These are phyloP conservation scores for Cutaneotrichosporon daszewskae DNA, from an alignment of 1,284 basidiomycete genomes.

Conservation along the genomic window DNA sequence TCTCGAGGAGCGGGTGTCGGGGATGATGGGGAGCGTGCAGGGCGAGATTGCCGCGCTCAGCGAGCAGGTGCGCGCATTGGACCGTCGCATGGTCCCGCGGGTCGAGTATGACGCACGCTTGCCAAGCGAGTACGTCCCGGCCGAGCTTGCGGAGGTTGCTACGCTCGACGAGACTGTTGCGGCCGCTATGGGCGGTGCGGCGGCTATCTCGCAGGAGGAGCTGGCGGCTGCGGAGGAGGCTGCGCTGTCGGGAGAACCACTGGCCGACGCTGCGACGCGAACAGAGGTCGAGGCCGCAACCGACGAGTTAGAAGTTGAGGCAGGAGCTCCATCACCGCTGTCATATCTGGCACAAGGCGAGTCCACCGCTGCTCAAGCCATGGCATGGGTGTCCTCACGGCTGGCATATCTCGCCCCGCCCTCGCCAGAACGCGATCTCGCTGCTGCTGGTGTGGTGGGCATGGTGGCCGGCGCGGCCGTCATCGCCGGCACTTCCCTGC, in stretches of 20 bases:
- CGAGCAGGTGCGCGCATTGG: conserved; percentile 20
- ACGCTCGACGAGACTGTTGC: neutral
- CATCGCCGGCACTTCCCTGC: too few species aligned
- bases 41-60: conserved; percentile 59
- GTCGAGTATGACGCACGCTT: neutral
- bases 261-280: neutral
- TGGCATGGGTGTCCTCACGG: conserved; percentile 13
- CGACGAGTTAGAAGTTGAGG: neutral
- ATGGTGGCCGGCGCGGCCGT: conserved; percentile 10
- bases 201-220: neutral
- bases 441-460: conserved; percentile 17
- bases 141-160: neutral
- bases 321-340: neutral
- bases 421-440: conserved; percentile 26
- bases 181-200: neutral
- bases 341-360: neutral
- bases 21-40: conserved; percentile 54
- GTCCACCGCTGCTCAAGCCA: neutral
- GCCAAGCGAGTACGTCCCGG: neutral
- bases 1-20: conserved; percentile 76
- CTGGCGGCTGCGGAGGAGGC: neutral
- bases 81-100: conserved; percentile 6
- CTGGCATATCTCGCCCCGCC: conserved; percentile 21
- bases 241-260: neutral
- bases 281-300: neutral